phyloP scores from a whole-genome alignment of 805 yeast genomes.

The Deakozyma indianensis region DNA sequence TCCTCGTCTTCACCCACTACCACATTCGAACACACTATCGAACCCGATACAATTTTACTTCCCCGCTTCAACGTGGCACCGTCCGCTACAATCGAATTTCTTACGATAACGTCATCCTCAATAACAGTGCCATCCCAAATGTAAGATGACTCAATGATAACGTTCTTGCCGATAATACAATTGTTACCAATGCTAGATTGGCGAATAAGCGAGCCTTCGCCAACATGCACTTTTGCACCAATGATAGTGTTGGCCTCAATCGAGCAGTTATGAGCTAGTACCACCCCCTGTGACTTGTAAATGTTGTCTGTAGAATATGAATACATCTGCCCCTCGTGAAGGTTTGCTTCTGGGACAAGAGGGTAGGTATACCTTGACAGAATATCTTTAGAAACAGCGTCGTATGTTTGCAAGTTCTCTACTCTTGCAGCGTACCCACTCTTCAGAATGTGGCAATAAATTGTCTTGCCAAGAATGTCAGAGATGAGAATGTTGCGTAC shows the following conservation, averaged over 20 bases:
- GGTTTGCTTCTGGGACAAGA: conserved; percentile 72
- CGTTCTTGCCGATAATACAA: conserved; percentile 73
- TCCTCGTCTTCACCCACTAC: conserved; percentile 39
- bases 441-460: conserved; percentile 72
- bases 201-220: conserved; percentile 52
- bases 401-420: conserved; percentile 89
- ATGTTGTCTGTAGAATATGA: conserved; percentile 72
- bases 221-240: conserved; percentile 64
- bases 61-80: conserved; percentile 39
- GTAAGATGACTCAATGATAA: conserved; percentile 55
- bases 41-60: conserved; percentile 47
- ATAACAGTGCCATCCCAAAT: conserved; percentile 76
- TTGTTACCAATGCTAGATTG: conserved; percentile 75
- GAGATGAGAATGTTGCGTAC: conserved; percentile 82
- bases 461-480: conserved; percentile 79
- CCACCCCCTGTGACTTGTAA: conserved; percentile 79
- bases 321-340: conserved; percentile 51
- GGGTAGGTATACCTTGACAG: conserved; percentile 91
- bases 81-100: conserved; percentile 58
- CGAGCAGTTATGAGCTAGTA: conserved; percentile 83
- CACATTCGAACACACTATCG: conserved; percentile 68
- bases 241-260: conserved; percentile 70
- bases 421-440: conserved; percentile 86
- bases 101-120: conserved; percentile 46
- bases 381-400: conserved; percentile 79